phyloP scores from a whole-genome alignment of 116 monocot species.

The Dioscorea cayenensis region DNA sequence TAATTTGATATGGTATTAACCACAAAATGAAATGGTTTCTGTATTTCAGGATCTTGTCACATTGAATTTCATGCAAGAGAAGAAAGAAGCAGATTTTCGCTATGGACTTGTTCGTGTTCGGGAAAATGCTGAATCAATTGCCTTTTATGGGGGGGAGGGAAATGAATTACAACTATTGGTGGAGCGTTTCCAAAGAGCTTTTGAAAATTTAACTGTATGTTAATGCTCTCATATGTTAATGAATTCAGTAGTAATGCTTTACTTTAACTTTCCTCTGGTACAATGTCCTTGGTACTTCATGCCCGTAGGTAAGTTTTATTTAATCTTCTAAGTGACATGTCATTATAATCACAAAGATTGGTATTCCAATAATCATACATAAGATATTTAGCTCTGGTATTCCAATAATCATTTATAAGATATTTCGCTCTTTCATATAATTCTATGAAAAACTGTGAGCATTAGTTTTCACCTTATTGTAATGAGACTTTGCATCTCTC shows the following conservation, averaged over 20 bases:
- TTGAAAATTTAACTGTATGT: slow-evolving; percentile 90
- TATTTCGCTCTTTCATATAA: too few relatives aligned
- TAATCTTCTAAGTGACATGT: not conserved
- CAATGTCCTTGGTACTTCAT: too few relatives aligned
- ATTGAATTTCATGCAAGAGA: slow-evolving; percentile 99
- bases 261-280: not conserved
- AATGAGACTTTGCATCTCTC: too few relatives aligned
- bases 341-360: too few relatives aligned
- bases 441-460: too few relatives aligned
- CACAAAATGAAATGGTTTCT: not conserved
- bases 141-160: slow-evolving; percentile 93
- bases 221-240: not conserved
- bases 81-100: slow-evolving; percentile 99
- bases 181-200: slow-evolving; percentile 79
- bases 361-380: too few relatives aligned
- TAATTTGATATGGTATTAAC: too few relatives aligned
- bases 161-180: slow-evolving; percentile 89
- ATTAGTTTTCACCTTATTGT: too few relatives aligned
- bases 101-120: slow-evolving; percentile 94
- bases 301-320: not conserved
- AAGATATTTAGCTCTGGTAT: too few relatives aligned
- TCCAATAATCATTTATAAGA: too few relatives aligned
- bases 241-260: not conserved
- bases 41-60: slow-evolving; percentile 71
- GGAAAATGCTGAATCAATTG: slow-evolving; percentile 99